These are phyloP conservation scores for Boletus rubropictus DNA, from an alignment of 768 basidiomycete genomes.

Conservation along the genomic window DNA sequence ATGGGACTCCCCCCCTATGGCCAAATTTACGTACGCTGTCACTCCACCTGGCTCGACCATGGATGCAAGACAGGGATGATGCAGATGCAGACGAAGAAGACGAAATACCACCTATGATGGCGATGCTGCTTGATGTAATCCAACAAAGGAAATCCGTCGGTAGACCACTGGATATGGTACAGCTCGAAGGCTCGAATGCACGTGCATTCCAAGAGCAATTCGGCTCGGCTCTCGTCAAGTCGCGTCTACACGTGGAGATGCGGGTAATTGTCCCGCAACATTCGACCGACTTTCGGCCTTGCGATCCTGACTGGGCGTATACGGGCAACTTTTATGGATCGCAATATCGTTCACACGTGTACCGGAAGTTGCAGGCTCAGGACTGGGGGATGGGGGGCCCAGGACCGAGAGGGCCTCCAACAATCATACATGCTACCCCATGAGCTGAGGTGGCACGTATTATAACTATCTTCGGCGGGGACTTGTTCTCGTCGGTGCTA, in stretches of 20 bases:
- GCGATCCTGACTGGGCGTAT: conserved; percentile 26
- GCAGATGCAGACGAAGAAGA: conserved; percentile 29
- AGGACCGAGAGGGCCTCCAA: conserved; percentile 24
- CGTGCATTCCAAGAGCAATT: conserved; percentile 26
- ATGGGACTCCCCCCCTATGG: conserved; percentile 29
- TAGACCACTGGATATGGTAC: conserved; percentile 20
- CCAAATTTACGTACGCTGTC: conserved; percentile 28
- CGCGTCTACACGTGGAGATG: conserved; percentile 23
- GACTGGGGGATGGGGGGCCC: conserved; percentile 22
- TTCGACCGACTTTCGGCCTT: conserved; percentile 15
- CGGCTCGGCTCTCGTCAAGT: conserved; percentile 21
- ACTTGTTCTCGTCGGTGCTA: conserved; percentile 2
- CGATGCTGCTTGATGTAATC: conserved; percentile 28
- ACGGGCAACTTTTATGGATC: conserved; percentile 27
- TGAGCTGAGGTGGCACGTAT: conserved; percentile 6
- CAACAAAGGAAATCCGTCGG: conserved; percentile 30
- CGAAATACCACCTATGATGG: conserved; percentile 28
- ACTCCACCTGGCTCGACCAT: conserved; percentile 24
- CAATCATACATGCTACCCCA: conserved; percentile 23
- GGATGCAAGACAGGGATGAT: conserved; percentile 30
- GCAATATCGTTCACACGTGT: conserved; percentile 29
- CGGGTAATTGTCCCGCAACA: conserved; percentile 14
- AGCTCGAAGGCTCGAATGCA: conserved; percentile 23
- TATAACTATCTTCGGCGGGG: conserved; percentile 3
- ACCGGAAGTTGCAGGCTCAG: conserved; percentile 27